Conservation (phyloP, 2,329 filamentous ascomycete genomes). For the Gnomoniopsis smithogilvyi region DNA sequence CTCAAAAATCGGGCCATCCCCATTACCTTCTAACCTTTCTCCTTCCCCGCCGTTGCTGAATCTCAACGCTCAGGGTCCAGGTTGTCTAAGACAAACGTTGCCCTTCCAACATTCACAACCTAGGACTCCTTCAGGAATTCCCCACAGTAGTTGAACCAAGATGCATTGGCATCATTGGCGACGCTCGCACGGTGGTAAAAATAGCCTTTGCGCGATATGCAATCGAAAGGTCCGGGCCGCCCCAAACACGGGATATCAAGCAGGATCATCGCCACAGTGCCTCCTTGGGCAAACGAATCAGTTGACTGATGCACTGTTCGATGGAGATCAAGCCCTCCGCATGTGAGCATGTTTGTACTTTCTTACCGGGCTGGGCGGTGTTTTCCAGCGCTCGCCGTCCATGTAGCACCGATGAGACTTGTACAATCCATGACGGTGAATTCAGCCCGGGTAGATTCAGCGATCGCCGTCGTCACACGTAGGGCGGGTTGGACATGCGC, state of each 20-base stretch:
- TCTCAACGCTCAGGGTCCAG: neutral
- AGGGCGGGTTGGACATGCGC: too few species aligned
- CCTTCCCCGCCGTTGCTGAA: neutral
- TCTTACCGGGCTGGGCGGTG: neutral
- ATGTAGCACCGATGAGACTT: too few species aligned
- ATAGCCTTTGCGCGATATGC: neutral
- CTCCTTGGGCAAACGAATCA: neutral
- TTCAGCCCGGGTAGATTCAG: too few species aligned
- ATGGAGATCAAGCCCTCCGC: neutral
- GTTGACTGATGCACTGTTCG: neutral
- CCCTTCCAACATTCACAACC: neutral
- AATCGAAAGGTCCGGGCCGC: neutral
- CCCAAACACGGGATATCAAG: neutral
- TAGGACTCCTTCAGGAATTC: neutral
- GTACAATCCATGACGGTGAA: too few species aligned
- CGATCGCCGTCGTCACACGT: too few species aligned
- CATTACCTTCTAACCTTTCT: neutral
- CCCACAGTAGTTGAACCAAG: neutral
- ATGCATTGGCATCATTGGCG: neutral
- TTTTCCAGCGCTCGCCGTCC: neutral
- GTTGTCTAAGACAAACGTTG: neutral
- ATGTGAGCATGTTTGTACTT: neutral
- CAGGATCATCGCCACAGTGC: neutral
- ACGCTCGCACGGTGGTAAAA: too few species aligned
- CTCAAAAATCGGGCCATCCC: neutral